phyloP scores from a whole-genome alignment of 257 asterid genomes.

The Eustoma russellianum region DNA sequence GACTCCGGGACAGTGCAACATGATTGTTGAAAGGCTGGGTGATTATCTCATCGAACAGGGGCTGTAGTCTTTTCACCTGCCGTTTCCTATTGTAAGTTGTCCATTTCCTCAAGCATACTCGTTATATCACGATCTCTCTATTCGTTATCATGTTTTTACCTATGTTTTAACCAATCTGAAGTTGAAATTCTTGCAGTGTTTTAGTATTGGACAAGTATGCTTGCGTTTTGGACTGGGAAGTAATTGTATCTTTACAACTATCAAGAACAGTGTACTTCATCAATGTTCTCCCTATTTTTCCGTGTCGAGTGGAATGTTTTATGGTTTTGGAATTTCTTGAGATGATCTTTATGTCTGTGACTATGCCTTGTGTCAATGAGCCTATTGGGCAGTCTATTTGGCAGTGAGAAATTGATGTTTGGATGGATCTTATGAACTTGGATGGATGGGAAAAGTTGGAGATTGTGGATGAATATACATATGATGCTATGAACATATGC shows the following conservation, averaged over 20 bases:
- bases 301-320: no score
- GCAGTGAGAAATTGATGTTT: no score
- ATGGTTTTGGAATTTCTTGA: no score
- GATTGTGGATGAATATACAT: no score
- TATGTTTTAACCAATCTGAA: not conserved
- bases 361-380: no score
- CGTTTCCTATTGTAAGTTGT: not conserved
- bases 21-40: slow-evolving; percentile 38
- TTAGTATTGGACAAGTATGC: slow-evolving; percentile 4
- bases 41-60: slow-evolving; percentile 29
- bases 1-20: slow-evolving; percentile 37
- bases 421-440: no score
- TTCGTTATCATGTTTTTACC: not conserved
- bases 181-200: slow-evolving; percentile 13
- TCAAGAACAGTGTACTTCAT: not conserved
- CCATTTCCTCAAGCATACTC: not conserved
- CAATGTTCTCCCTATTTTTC: no score
- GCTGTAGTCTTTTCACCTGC: slow-evolving; percentile 15
- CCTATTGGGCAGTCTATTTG: no score
- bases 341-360: no score
- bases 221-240: slow-evolving; percentile 14
- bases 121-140: not conserved
- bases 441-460: no score
- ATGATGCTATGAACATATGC: no score
- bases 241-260: slow-evolving; percentile 5